Base-by-base conservation (phyloP, 2,329 filamentous ascomycete genomes). In the Fonsecaea multimorphosa region DNA sequence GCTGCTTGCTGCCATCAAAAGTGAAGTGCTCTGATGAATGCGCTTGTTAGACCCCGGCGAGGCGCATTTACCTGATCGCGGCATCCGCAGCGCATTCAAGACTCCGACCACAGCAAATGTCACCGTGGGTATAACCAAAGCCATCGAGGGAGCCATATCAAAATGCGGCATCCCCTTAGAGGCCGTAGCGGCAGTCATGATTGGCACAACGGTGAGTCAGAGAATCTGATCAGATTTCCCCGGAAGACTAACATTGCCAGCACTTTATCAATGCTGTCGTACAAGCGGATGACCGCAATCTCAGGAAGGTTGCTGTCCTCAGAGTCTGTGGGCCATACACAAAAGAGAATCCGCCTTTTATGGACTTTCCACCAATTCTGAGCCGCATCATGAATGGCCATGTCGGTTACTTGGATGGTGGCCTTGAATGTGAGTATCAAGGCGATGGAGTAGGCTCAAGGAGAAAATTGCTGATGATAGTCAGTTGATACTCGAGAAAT, bases 181-280 rank as follows among this genome's bases (percentile, higher is more conserved):
- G 19, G 74, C 76, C 16, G 78, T 84, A 7, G 72, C 79, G 38
- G 81, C 79, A 40, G 80, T 85, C 12, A 82, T 81, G 6, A 82
- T 85, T 66, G 83, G 83, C 27, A 83, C 81, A 2, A 81, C 80
- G 0, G 64, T 66, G 46, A 55, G 64, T 40, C 27, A 11, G 31
- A 27, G 40, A 27, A 2, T 31, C 56, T 14, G 55, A 40, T 22
- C 31, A 57, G 19, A 27, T 1, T 1, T 14, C 31, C 32, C n/a
- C 5, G 22, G n/a, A 19, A 40, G 16, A 16, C 27, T 40, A 44
- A 53, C 11, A 51, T 57, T n/a, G 27, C 31, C 36, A 64, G 1
- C 81, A 83, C 69, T 84, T 84, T 68, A 79, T 84, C 72, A 84
- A 84, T 70, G 81, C 82, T 0, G 75, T 84, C 5, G 76, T 83